Conservation (phyloP, 768 basidiomycete genomes). For the Amanita rubescens region DNA sequence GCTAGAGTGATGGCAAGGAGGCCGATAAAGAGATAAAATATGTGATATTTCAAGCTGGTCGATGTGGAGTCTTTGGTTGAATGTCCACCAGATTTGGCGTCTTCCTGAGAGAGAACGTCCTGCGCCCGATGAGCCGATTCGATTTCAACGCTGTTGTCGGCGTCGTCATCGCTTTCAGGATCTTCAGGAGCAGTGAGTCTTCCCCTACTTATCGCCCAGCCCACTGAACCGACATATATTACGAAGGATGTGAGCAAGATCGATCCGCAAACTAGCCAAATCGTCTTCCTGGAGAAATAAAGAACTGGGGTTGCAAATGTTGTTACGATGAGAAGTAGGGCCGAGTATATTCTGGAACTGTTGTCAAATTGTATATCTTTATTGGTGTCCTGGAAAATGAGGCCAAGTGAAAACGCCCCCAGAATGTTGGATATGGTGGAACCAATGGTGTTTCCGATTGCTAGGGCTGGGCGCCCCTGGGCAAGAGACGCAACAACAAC, state of each 20-base stretch:
- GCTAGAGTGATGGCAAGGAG: not conserved
- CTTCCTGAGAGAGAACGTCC: no score
- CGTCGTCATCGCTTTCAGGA: no score
- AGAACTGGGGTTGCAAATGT: not conserved
- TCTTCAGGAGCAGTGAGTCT: no score
- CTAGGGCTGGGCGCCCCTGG: not conserved
- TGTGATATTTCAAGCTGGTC: not conserved
- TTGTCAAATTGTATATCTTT: not conserved
- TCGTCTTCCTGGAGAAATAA: no score
- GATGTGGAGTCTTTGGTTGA: not conserved
- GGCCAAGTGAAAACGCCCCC: not conserved
- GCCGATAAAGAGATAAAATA: not conserved
- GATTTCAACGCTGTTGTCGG: no score
- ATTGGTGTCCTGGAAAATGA: not conserved
- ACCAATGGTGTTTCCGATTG: not conserved
- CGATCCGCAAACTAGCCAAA: not conserved
- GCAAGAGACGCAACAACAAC: no score
- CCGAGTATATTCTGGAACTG: not conserved
- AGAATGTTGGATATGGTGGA: not conserved
- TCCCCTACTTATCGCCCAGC: no score
- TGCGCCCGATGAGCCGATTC: no score
- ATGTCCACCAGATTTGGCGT: not conserved
- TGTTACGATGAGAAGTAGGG: not conserved
- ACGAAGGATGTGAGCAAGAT: no score
- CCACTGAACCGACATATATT: not conserved